Evolutionary conservation across 176 grass and related monocot genomes (phyloP), one percentile per base, ranked within the genome.

Genomic region (Chrysopogon serrulatus): DNA sequence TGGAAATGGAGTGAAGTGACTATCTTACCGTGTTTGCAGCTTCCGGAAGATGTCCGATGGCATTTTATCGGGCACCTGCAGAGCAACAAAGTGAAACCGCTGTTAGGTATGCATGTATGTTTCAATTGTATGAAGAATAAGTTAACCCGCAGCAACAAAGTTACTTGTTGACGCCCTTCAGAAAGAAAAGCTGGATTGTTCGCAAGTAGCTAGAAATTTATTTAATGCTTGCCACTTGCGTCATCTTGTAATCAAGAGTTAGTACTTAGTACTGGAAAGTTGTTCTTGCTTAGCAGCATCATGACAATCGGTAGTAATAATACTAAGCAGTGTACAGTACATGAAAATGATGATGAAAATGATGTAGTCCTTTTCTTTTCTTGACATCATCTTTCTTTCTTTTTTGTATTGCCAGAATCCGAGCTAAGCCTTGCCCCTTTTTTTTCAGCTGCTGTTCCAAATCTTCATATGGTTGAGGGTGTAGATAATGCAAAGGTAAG

Each of bases 391-490:
- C 2, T 62, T 3, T 30, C 41, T 47, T 44, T 73, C 26, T n/a
- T n/a, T n/a, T n/a, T n/a, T n/a, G 3, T 72, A 8, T 30, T 72
- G 16, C 15, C 69, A 5, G 26, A 21, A 4, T 79, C 42, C 56
- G 47, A 8, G 7, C 10, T 63, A 30, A 28, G 27, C 42, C 64
- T 73, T 80, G 31, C 32, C 65, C 23, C 27, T 64, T 8, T 7
- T 83, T 91, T 56, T 84, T 47, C 76, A 95, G 96, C 91, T 87
- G 77, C 84, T 80, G 89, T 92, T 19, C 96, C 96, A 53, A 95
- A 93, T 84, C 87, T 98, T 90, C 83, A 98, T 24, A 92, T 95
- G 96, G 85, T 98, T 77, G 93, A 98, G 83, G 70, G 96, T 71
- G 89, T 98, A 68, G 93, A 95, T 83, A 92, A 91, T 74, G 87